Evolutionary conservation across 2,329 filamentous ascomycete genomes (phyloP), one percentile per base, ranked within the genome.

Genomic region (Colletotrichum sp.): DNA sequence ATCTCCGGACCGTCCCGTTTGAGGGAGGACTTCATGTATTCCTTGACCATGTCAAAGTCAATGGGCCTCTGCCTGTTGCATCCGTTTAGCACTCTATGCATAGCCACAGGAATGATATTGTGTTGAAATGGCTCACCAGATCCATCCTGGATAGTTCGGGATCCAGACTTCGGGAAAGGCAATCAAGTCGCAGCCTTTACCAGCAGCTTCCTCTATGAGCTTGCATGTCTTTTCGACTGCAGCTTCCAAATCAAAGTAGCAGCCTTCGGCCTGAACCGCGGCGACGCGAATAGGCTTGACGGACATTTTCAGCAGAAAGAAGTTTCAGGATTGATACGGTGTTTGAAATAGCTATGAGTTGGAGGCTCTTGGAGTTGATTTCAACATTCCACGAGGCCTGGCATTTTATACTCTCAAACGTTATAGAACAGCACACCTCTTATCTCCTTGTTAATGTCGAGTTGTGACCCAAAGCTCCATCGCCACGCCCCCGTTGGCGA

Each of bases 141-240:
- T 55, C 27, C 39, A 67, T 3, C 25, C 25, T 28, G 89, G 89
- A 78, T 90, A 91, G 0, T 89, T 89, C 1, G 89, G 88, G 36
- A 90, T 87, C 85, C 87, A 91, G 34, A 86, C 85, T 80, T 91
- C 89, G 0, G 89, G 87, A 69, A 91, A 91, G 0, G 86, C 85
- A 8, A 93, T 81, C 3, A 93, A 81, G 71, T 91, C 85, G 3
- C 89, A 89, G 1, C 88, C 89, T 56, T 89, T 87, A 5, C 81
- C 76, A 2, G 88, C 88, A 1, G 91, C 92, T 78, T 91, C 87
- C 43, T 85, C 82, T 77, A 93, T 92, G 64, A 92, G 84, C 0
- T 82, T 80, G 77, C 89, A 89, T 13, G 91, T 91, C 80, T 93
- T 93, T 71, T 55, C 52, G 52, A 55, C 52, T 55, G 52, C 52